Evolutionary conservation across 257 asterid genomes (phyloP), one percentile per base, ranked within the genome.

Genomic region (Agastache rugosa): DNA sequence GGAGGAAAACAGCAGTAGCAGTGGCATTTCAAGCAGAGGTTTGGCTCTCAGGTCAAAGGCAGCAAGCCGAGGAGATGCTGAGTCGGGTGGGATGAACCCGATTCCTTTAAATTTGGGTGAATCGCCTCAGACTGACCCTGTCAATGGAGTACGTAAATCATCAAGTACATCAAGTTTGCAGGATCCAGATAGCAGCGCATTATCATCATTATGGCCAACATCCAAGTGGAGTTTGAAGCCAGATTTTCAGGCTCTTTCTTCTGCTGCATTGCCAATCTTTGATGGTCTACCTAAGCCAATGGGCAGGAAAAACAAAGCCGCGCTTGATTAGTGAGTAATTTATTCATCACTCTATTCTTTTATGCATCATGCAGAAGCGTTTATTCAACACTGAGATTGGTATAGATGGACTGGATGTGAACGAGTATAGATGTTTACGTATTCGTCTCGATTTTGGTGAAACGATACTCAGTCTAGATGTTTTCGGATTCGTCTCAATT

Each of bases 11-110:
- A 81, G 79, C 69, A 74, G 73, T 55, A 75, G 84, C 71, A 75
- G 87, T 64, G 81, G 87, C 37, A 82, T 93, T 75, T 91, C 89
- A 19, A 83, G 91, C 61, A 86, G 85, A 76, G 87, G 97, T 59
- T 79, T 93, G 82, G 91, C 96, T 77, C 84, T 91, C 73, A 86
- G 98, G 73, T 91, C 97, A 61, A 93, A 89, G 69, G 84, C 97
- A 55, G 81, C 88, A 29, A 71, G 69, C 75, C 80, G 88, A 69
- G 76, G 41, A 4, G 90, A 88, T 55, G 54, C 78, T 29, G 93
- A 88, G 41, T 77, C 83, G 19, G 82, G 81, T 39, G 79, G 71
- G 73, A 39, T 17, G 51, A 84, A 60, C 61, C 83, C 87, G 2
- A 60, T 68, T 74, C 82, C 90, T 3, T 4, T 75, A 20, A 84